A percentile compares a stretch with the other conserved stretches of the same genome.
These are phyloP conservation scores for Wallacemonas sp. DNA, from an alignment of 208 protist genomes.

Conservation along the genomic window DNA sequence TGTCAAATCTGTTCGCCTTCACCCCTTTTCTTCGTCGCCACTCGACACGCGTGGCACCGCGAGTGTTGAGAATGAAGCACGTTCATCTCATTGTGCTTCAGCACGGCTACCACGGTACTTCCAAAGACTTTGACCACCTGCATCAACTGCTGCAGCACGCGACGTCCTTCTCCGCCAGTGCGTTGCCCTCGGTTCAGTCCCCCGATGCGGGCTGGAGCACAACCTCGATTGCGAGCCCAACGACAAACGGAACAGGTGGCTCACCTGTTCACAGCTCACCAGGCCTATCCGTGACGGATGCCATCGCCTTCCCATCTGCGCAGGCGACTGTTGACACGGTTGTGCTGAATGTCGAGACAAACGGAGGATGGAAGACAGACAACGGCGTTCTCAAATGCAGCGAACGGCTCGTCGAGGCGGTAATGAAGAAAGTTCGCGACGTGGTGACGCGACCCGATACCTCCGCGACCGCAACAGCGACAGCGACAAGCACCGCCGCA, in stretches of 20 bases:
- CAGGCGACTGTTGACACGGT: slow-evolving; percentile 7
- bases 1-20: neutral
- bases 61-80: neutral
- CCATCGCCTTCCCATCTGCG: neutral
- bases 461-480: too few relatives aligned
- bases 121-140: slow-evolving; percentile 42
- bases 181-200: slow-evolving; percentile 9
- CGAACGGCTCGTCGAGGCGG: slow-evolving; percentile 26
- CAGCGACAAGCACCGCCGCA: too few relatives aligned
- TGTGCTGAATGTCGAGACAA: slow-evolving; percentile 28
- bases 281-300: too few relatives aligned
- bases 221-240: neutral
- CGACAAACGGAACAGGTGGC: too few relatives aligned
- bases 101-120: slow-evolving; percentile 59
- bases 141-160: neutral
- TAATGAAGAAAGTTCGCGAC: slow-evolving; percentile 1
- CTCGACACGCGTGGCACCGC: neutral
- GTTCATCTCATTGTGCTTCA: slow-evolving; percentile 57
- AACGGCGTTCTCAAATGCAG: slow-evolving; percentile 42
- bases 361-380: slow-evolving; percentile 31
- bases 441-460: too few relatives aligned
- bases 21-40: neutral
- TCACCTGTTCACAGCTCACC: neutral
- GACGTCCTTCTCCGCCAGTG: neutral
- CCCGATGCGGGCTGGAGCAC: slow-evolving; percentile 1